Conservation (phyloP, 768 basidiomycete genomes). For the Kwoniella dejecticola region DNA sequence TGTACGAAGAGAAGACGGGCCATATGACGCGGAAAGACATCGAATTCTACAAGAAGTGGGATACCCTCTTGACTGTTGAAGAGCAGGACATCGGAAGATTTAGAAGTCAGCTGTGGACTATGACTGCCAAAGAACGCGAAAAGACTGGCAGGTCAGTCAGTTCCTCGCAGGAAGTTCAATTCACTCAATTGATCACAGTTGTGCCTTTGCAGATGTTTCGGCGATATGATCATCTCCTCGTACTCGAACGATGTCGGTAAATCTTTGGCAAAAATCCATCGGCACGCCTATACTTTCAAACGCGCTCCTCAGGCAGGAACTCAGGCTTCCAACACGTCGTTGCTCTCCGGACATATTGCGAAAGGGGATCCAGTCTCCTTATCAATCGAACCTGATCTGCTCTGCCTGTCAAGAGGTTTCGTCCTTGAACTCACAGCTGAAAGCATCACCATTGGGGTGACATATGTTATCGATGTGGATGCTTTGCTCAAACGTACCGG, state of each 20-base stretch:
- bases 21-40: constrained; percentile 71
- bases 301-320: constrained; percentile 25
- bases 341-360: constrained; percentile 77
- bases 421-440: constrained; percentile 70
- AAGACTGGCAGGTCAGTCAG: constrained; percentile 64
- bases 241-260: constrained; percentile 48
- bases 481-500: constrained; percentile 59
- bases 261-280: constrained; percentile 69
- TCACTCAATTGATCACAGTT: background rate
- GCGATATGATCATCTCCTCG: constrained; percentile 70
- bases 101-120: constrained; percentile 90
- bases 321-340: constrained; percentile 49
- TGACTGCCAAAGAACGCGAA: constrained; percentile 77
- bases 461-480: constrained; percentile 68
- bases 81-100: constrained; percentile 83
- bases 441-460: constrained; percentile 74
- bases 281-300: constrained; percentile 73
- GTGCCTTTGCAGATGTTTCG: constrained; percentile 66
- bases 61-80: constrained; percentile 76
- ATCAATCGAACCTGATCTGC: constrained; percentile 81
- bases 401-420: constrained; percentile 81
- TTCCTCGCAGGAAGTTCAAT: background rate
- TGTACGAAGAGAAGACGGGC: constrained; percentile 75
- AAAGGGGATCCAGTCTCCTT: constrained; percentile 80
- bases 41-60: constrained; percentile 89